Conservation (phyloP, 2,329 filamentous ascomycete species). For the Alternaria arborescens region DNA sequence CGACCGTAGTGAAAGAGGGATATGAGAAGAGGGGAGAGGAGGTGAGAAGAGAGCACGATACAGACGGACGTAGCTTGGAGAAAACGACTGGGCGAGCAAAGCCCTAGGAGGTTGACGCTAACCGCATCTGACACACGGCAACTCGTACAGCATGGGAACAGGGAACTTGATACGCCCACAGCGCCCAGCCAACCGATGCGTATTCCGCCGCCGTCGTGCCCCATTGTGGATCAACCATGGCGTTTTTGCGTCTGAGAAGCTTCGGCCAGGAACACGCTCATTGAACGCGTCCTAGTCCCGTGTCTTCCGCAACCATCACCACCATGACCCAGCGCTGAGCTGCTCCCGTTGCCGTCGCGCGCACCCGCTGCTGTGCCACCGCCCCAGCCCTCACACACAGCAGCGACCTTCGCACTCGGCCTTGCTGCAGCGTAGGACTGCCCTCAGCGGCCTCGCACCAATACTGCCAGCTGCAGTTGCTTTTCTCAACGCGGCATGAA, state of each 20-base stretch:
- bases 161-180: conserved; percentile 27
- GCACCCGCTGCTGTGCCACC: conserved; percentile 13
- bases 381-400: conserved; percentile 10
- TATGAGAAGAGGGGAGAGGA: conserved; percentile 38
- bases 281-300: conserved; percentile 38
- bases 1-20: conserved; percentile 46
- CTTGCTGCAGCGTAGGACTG: conserved; percentile 21
- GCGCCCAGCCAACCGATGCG: conserved; percentile 25
- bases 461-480: conserved; percentile 22
- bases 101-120: conserved; percentile 39
- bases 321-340: conserved; percentile 9
- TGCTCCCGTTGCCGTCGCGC: conserved; percentile 22
- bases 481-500: conserved; percentile 16
- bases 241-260: conserved; percentile 42
- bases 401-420: conserved; percentile 14
- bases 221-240: conserved; percentile 38
- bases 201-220: conserved; percentile 21
- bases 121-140: conserved; percentile 29
- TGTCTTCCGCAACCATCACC: conserved; percentile 27
- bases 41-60: conserved; percentile 41
- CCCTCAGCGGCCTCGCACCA: conserved; percentile 23
- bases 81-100: conserved; percentile 47
- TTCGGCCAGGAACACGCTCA: conserved; percentile 47
- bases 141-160: conserved; percentile 45
- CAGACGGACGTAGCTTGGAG: conserved; percentile 47